These are phyloP conservation scores for Sarocladiaceae sp. DNA, from an alignment of 2,329 filamentous ascomycete species.

Conservation along the genomic window DNA sequence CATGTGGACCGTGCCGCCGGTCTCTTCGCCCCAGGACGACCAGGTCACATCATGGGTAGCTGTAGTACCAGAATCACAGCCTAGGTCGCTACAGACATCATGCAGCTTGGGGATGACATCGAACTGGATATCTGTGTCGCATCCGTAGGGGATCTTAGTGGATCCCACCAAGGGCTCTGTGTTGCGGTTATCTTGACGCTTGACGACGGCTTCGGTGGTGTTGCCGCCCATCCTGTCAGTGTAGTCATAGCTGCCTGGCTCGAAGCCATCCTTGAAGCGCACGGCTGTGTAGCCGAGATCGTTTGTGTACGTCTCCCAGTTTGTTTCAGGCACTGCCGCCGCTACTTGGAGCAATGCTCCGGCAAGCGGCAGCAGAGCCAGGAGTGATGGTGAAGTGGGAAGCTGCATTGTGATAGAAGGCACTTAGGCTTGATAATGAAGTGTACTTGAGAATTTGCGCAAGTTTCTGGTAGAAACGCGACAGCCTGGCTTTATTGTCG, in stretches of 20 bases:
- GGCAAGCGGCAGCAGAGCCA: too few relatives aligned
- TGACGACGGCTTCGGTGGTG: not conserved
- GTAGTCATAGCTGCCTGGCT: not conserved
- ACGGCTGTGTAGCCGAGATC: not conserved
- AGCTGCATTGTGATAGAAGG: too few relatives aligned
- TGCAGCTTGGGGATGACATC: not conserved
- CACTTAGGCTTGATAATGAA: too few relatives aligned
- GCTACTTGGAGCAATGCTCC: too few relatives aligned
- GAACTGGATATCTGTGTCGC: not conserved
- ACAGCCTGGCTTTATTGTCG: too few relatives aligned
- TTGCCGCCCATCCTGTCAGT: not conserved
- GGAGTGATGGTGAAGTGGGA: too few relatives aligned
- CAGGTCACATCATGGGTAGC: not conserved
- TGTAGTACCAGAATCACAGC: not conserved
- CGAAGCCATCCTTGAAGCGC: not conserved
- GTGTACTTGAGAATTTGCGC: too few relatives aligned
- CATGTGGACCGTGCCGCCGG: not conserved
- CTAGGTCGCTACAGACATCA: not conserved
- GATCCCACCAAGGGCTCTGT: not conserved
- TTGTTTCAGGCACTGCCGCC: too few relatives aligned
- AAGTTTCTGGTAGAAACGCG: too few relatives aligned
- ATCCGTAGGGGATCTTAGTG: not conserved
- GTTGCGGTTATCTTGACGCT: not conserved
- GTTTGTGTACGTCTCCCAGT: not conserved
- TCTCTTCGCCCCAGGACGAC: not conserved